These are phyloP conservation scores for Fusarium clavum DNA, from an alignment of 2,329 filamentous ascomycete genomes.

Conservation along the genomic window DNA sequence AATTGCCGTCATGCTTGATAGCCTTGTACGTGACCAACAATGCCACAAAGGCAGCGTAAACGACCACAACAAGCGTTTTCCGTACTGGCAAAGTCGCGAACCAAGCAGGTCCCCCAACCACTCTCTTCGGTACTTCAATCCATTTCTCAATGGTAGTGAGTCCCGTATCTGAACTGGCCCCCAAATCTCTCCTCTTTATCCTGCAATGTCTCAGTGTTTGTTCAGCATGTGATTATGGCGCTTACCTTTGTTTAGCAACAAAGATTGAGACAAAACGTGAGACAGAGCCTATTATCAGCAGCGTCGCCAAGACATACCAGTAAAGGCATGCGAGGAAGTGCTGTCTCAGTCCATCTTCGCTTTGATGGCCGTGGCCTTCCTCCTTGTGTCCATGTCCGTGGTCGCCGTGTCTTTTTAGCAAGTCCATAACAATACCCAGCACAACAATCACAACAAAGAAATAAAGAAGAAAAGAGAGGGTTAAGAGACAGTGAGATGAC, in stretches of 20 bases:
- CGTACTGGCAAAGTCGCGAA: slow-evolving; percentile 32
- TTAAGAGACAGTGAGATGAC: background rate
- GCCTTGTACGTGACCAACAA: slow-evolving; percentile 43
- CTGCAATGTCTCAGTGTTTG: slow-evolving; percentile 10
- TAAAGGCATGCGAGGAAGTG: slow-evolving; percentile 43
- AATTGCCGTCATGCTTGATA: slow-evolving; percentile 45
- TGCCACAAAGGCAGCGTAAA: slow-evolving; percentile 38
- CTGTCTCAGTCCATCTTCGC: slow-evolving; percentile 43
- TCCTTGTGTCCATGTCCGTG: slow-evolving; percentile 38
- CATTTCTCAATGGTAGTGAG: slow-evolving; percentile 32
- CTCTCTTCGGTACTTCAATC: slow-evolving; percentile 25
- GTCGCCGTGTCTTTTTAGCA: slow-evolving; percentile 39
- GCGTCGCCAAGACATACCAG: slow-evolving; percentile 41
- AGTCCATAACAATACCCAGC: slow-evolving; percentile 23
- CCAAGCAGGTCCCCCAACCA: slow-evolving; percentile 25
- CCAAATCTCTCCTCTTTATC: slow-evolving; percentile 31
- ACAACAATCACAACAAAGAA: background rate
- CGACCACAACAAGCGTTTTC: slow-evolving; percentile 24
- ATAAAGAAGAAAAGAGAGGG: background rate
- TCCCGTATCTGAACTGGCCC: slow-evolving; percentile 24
- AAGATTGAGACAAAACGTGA: slow-evolving; percentile 32
- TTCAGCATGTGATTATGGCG: background rate
- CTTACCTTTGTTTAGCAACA: slow-evolving; percentile 43
- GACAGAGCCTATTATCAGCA: slow-evolving; percentile 28
- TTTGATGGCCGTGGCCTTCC: slow-evolving; percentile 33